Conservation (phyloP, 331 rosid genomes). For the Erythrophleum ivorense region DNA sequence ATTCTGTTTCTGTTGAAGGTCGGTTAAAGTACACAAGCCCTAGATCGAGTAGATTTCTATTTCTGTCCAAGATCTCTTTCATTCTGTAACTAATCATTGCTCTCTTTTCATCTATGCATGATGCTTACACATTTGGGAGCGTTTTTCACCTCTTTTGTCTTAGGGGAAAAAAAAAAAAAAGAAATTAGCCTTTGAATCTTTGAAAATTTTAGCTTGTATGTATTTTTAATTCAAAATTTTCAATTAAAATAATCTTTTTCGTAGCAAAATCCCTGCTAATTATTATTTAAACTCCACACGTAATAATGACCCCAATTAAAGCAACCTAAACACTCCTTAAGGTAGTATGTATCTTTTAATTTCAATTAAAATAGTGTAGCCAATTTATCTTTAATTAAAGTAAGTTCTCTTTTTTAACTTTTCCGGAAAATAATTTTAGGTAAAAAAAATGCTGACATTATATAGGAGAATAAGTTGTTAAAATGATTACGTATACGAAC, state of each 20-base stretch:
- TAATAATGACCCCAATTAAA: background rate
- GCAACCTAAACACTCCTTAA: too few relatives aligned
- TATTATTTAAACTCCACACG: background rate
- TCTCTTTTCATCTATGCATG: background rate
- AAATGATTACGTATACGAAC: too few relatives aligned
- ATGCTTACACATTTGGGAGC: background rate
- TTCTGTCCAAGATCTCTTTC: background rate
- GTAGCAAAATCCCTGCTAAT: background rate
- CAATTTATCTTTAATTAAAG: too few relatives aligned
- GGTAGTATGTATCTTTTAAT: background rate
- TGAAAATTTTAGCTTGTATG: background rate
- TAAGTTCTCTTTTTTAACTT: too few relatives aligned
- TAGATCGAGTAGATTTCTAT: background rate
- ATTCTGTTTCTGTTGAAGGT: constrained; percentile 1
- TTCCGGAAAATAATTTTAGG: too few relatives aligned
- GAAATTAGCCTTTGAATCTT: background rate
- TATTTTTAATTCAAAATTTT: background rate
- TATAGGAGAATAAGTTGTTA: too few relatives aligned
- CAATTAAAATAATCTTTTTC: background rate
- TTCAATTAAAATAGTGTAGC: background rate
- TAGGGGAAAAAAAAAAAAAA: too few relatives aligned
- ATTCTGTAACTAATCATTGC: background rate
- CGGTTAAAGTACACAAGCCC: background rate
- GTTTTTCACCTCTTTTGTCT: background rate
- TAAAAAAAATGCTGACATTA: too few relatives aligned